These are phyloP conservation scores for Candida tibetensis DNA, from an alignment of 805 yeast genomes.

Conservation along the genomic window DNA sequence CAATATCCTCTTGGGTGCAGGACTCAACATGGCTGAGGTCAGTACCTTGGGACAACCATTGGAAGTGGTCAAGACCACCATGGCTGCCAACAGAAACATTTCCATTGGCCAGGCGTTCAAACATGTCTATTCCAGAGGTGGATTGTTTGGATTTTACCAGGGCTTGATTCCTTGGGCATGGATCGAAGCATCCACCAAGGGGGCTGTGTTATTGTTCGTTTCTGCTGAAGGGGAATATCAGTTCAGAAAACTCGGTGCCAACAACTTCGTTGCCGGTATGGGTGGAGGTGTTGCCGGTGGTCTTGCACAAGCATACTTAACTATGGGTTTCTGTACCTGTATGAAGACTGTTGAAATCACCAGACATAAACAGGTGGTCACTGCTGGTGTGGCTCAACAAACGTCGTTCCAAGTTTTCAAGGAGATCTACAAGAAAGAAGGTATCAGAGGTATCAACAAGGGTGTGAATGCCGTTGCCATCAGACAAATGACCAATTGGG, in stretches of 20 bases:
- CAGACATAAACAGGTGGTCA: slow-evolving; percentile 67
- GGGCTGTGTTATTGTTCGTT: slow-evolving; percentile 91
- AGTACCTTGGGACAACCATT: slow-evolving; percentile 96
- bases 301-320: slow-evolving; percentile 90
- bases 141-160: slow-evolving; percentile 88
- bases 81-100: slow-evolving; percentile 92
- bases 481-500: slow-evolving; percentile 99
- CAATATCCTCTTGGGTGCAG: slow-evolving; percentile 92
- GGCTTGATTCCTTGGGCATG: slow-evolving; percentile 99
- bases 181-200: slow-evolving; percentile 99
- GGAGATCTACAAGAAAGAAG: slow-evolving; percentile 81
- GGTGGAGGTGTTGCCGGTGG: slow-evolving; percentile 97
- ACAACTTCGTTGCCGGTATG: slow-evolving; percentile 79
- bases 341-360: slow-evolving; percentile 99
- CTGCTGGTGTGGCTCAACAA: slow-evolving; percentile 60
- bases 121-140: slow-evolving; percentile 91
- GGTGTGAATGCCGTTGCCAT: slow-evolving; percentile 99
- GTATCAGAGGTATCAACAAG: slow-evolving; percentile 90
- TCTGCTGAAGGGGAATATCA: slow-evolving; percentile 89
- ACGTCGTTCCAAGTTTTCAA: slow-evolving; percentile 83
- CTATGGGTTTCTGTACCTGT: slow-evolving; percentile 98
- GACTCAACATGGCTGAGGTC: slow-evolving; percentile 86
- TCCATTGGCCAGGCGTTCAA: slow-evolving; percentile 63
- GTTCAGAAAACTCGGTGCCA: slow-evolving; percentile 58
- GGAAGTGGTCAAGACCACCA: slow-evolving; percentile 93